phyloP scores from a whole-genome alignment of 1,139 yeast species.

The Pneumocystis sp. region DNA sequence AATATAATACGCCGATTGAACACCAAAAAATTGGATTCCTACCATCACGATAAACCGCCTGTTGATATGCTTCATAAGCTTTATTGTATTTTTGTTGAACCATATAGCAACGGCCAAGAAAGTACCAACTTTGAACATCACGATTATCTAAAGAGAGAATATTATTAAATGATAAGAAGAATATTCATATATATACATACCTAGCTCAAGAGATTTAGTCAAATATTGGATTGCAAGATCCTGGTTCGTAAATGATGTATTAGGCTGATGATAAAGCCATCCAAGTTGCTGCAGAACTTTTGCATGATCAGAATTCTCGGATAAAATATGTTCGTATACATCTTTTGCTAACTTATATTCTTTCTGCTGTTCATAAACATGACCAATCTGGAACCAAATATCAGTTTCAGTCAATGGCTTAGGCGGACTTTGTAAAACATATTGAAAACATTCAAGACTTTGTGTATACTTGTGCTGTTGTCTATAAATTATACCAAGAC shows the following conservation, averaged over 20 bases:
- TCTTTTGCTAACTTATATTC: slow-evolving; percentile 85
- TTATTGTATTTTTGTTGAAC: slow-evolving; percentile 86
- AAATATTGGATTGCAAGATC: slow-evolving; percentile 70
- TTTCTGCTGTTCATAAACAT: slow-evolving; percentile 84
- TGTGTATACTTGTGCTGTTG: slow-evolving; percentile 79
- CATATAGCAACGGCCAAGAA: slow-evolving; percentile 93
- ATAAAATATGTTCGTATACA: slow-evolving; percentile 83
- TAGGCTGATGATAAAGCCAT: slow-evolving; percentile 81
- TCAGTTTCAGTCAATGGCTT: slow-evolving; percentile 92
- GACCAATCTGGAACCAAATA: slow-evolving; percentile 96
- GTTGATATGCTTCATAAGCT: slow-evolving; percentile 96
- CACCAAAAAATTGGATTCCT: slow-evolving; percentile 98
- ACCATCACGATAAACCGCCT: slow-evolving; percentile 91
- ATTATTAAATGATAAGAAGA: not conserved
- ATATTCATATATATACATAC: not conserved
- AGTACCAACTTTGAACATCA: slow-evolving; percentile 96
- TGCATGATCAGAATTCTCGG: slow-evolving; percentile 85
- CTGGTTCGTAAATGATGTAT: slow-evolving; percentile 57
- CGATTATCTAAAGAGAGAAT: slow-evolving; percentile 40
- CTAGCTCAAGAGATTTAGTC: slow-evolving; percentile 62
- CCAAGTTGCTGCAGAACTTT: slow-evolving; percentile 93
- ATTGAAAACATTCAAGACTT: slow-evolving; percentile 81
- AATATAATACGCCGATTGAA: slow-evolving; percentile 89
- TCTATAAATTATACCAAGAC: slow-evolving; percentile 93
- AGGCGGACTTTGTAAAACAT: slow-evolving; percentile 81